phyloP scores from a whole-genome alignment of 2,329 filamentous ascomycete genomes.

The Knoxdaviesia capensis region DNA sequence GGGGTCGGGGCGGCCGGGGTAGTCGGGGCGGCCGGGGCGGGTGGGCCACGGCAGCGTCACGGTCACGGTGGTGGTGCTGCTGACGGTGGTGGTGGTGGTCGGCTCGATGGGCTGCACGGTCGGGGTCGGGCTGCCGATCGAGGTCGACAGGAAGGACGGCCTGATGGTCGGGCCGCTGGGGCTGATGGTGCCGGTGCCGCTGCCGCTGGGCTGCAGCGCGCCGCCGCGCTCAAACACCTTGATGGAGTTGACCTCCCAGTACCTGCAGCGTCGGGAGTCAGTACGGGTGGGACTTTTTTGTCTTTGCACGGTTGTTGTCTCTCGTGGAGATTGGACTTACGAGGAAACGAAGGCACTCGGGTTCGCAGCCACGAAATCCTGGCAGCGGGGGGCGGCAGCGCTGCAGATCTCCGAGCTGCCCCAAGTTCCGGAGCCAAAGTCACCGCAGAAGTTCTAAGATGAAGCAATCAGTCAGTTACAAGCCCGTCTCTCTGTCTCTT shows the following conservation, averaged over 20 bases:
- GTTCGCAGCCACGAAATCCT: conserved; percentile 23
- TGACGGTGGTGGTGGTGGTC: conserved; percentile 11
- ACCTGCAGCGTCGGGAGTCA: conserved; percentile 13
- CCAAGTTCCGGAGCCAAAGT: too few species aligned
- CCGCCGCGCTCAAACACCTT: conserved; percentile 12
- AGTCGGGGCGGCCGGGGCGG: neutral
- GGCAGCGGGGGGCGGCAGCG: conserved; percentile 11
- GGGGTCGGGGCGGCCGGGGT: neutral
- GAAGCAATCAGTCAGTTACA: too few species aligned
- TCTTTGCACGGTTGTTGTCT: too few species aligned
- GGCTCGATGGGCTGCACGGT: conserved; percentile 5
- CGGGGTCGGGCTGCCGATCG: neutral
- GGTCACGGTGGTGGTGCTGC: conserved; percentile 5
- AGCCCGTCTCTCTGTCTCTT: too few species aligned
- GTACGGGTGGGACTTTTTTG: neutral
- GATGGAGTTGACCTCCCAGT: conserved; percentile 35
- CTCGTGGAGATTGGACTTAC: too few species aligned
- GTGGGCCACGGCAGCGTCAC: too few species aligned
- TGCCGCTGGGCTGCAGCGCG: neutral
- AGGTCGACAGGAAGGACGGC: conserved; percentile 1
- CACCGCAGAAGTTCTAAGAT: too few species aligned
- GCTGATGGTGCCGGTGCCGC: neutral
- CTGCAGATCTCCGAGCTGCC: too few species aligned
- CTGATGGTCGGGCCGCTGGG: conserved; percentile 1
- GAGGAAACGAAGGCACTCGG: conserved; percentile 16